Base-by-base conservation (phyloP, 2,329 filamentous ascomycete species). In the Fragosphaeria purpurea region DNA sequence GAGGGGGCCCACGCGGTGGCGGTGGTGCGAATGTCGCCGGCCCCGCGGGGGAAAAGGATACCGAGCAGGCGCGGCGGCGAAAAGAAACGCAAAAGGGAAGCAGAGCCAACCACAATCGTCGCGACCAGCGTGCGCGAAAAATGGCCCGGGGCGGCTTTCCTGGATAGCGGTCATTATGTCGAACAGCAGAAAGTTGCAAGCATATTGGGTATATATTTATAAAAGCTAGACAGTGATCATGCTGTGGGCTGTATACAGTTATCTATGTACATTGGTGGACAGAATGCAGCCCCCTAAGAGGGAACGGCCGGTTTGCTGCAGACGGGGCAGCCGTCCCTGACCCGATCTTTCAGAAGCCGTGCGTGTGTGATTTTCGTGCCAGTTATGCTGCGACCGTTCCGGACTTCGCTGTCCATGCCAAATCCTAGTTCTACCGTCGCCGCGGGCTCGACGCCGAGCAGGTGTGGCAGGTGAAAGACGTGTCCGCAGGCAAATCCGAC, bases 321-420 rank as follows among this genome's bases (percentile, higher is more conserved):
- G 13, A 83, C 69, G 0, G 81, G 79, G 66, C 83, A 87, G 0
- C 83, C 83, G 7, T 74, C 76, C 44, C 73, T 70, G 38, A 91
- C 74, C 54, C 80, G 80, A 59, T 90, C 85, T 57, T 82, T 76
- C 53, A 95, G 67, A 50, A 95, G 64, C 56, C 88, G 78, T 40
- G 90, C 89, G 62, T 88, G 87, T 56, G 86, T 93, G 33, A 95
- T 88, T 67, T 96, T 96, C 34, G 84, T 80, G 0, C 88, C 86
- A 6, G 97, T 82, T 48, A 85, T 87, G 51, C 83, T 74, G 7
- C 77, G 75, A 32, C 67, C 65, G 50, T 64, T 66, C 12, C 69
- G 64, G 9, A 67, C 63, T 12, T 66, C 70, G 38, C 72, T 68
- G 41, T 68, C 69, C 4, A 48, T 47, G 64, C 68, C 69, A 33